phyloP scores from a whole-genome alignment of 2,329 filamentous ascomycete species.

The Ophiocordyceps camponoti-rufipedis region DNA sequence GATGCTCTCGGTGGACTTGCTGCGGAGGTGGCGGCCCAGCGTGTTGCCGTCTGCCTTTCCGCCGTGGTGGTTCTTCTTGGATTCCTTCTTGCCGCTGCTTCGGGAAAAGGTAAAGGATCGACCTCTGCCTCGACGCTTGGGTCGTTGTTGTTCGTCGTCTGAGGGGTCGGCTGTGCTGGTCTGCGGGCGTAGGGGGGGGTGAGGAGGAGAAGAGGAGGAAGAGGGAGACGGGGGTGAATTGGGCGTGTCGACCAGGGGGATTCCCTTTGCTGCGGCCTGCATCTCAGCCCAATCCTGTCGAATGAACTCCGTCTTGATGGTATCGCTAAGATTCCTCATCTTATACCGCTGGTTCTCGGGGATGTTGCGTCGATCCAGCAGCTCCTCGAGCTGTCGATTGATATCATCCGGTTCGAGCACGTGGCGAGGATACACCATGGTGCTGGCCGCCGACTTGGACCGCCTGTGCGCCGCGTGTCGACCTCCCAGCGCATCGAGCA shows the following conservation, averaged over 20 bases:
- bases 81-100: constrained; percentile 30
- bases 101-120: constrained; percentile 61
- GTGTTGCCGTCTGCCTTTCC: constrained; percentile 43
- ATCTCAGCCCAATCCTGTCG: constrained; percentile 68
- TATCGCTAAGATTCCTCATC: constrained; percentile 75
- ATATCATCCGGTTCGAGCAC: constrained; percentile 35
- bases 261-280: constrained; percentile 19
- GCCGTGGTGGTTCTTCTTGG: constrained; percentile 56
- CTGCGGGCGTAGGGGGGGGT: too few relatives aligned
- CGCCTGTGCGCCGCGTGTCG: constrained; percentile 16
- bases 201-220: too few relatives aligned
- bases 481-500: constrained; percentile 19
- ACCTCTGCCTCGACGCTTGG: constrained; percentile 23
- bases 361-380: constrained; percentile 76
- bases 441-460: constrained; percentile 12
- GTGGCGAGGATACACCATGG: constrained; percentile 26
- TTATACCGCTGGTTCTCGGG: constrained; percentile 86
- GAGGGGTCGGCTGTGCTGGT: background rate
- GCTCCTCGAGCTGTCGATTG: constrained; percentile 38
- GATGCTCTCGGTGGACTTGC: constrained; percentile 55
- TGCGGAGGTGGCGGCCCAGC: constrained; percentile 44
- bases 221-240: too few relatives aligned
- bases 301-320: constrained; percentile 92
- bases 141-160: constrained; percentile 24
- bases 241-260: too few relatives aligned